Evolutionary conservation across 306 rosid genomes (phyloP), one percentile per base, ranked within the genome.

Genomic region (Quercus robur): DNA sequence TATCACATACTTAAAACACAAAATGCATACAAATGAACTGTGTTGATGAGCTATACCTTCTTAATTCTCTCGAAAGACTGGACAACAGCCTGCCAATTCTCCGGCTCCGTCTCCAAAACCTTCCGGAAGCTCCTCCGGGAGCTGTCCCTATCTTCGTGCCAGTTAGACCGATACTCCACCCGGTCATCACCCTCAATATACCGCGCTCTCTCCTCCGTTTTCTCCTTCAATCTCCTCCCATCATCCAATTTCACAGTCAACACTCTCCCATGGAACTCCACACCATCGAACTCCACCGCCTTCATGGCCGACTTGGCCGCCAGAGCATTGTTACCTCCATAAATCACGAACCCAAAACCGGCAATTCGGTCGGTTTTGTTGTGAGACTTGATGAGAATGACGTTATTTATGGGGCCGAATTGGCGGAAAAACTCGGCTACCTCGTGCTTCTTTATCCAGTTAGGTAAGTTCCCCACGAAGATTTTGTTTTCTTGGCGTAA

Each of bases 51-150:
- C 33, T n/a, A 20, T 84, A 95, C 99, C 97, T 93, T 95, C 80
- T 86, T 88, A 74, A 95, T 79, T 75, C 79, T 85, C 83, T 93
- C 90, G 20, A 95, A 95, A 51, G 94, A 81, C 13, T 64, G 71
- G 26, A 95, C 97, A 70, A 93, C 97, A 0, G 94, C 96, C 85
- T 91, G 95, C 99, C 99, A 95, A 77, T 95, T 91, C 89, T 91
- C 97, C 0, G 98, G 99, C 77, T 86, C 93, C 1, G 99, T 85
- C 73, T 95, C 98, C 62, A 91, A 68, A 68, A 95, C 84, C 88
- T 82, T 84, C 78, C 84, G 82, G 55, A 95, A 84, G 63, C 82
- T 86, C 70, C 77, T 90, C 57, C 98, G 77, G 1, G 93, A 82
- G 61, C 82, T 73, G 5, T 95, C 97, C 83, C 99, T 85, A 81